Conservation (phyloP, 306 rosid genomes). For the Herpetospermum pedunculosum region DNA sequence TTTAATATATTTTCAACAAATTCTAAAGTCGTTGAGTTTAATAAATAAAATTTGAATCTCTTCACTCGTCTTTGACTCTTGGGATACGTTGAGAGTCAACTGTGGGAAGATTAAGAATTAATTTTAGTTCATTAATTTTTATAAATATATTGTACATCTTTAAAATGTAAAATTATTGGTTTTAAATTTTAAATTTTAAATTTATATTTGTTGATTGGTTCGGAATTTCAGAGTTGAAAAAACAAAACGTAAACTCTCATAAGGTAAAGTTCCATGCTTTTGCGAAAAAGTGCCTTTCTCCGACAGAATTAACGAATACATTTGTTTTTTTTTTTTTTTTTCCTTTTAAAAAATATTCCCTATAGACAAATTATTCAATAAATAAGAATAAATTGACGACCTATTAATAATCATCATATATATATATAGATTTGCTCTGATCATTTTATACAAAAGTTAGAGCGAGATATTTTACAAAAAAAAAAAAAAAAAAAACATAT, state of each 20-base stretch:
- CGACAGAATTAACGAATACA: neutral
- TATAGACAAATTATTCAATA: no score
- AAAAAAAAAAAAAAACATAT: no score
- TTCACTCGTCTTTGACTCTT: slow-evolving; percentile 4
- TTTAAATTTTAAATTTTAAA: no score
- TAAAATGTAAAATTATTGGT: neutral
- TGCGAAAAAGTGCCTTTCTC: neutral
- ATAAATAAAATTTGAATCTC: neutral
- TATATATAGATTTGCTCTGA: no score
- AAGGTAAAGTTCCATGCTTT: neutral
- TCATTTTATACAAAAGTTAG: no score
- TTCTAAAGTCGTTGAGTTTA: neutral
- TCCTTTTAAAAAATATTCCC: no score
- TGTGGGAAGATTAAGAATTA: neutral
- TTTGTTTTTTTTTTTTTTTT: neutral
- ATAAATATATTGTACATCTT: no score
- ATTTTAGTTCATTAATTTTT: neutral
- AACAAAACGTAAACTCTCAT: neutral
- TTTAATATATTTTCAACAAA: neutral
- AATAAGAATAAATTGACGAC: no score
- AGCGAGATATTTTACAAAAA: no score
- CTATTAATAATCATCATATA: no score
- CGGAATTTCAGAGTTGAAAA: neutral
- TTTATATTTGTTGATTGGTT: neutral
- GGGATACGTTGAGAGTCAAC: neutral